Evolutionary conservation across 345 rosid genomes (phyloP), one percentile per base, ranked within the genome.

Genomic region (Conringia planisiliqua): DNA sequence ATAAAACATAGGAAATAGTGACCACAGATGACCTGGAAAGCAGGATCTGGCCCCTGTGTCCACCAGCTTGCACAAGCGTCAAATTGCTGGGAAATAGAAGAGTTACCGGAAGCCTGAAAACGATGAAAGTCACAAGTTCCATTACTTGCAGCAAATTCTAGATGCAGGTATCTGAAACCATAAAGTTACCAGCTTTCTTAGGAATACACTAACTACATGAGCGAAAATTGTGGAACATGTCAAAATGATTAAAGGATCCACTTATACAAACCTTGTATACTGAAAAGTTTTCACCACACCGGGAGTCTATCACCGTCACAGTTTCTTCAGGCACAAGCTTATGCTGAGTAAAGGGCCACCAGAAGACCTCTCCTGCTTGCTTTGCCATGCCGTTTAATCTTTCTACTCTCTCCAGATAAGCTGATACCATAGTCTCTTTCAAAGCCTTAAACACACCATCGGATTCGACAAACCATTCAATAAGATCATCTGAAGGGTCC

Each of bases 41-140:
- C 62, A 67, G 93, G 84, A 84, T 92, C 92, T 66, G 97, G 99
- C 67, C 97, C 98, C 83, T 95, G 98, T 68, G 99, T 95, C 99
- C 97, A 95, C 99, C 99, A 95, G 84, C 98, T 95, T 78, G 99
- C 98, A 79, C 99, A 92, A 72, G 86, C 99, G 85, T 95, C 99
- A 86, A 90, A 95, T 74, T 87, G 90, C 78, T 92, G 91, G 73
- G 83, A 80, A 55, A 95, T 66, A 56, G 68, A 81, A 70, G 51
- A 81, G 33, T 81, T 79, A 42, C 72, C 61, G n/a, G 68, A 77
- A 43, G 30, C 93, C 93, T 86, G 35, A 50, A 33, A 79, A 48
- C 33, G 57, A 78, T 24, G 27, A 72, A 20, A 47, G 27, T 38
- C 11, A 7, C 47, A 66, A 30, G 33, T 30, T 40, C 17, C 63